Base-by-base conservation (phyloP, 1,284 basidiomycete genomes). In the Cutaneotrichosporon mucoides region DNA sequence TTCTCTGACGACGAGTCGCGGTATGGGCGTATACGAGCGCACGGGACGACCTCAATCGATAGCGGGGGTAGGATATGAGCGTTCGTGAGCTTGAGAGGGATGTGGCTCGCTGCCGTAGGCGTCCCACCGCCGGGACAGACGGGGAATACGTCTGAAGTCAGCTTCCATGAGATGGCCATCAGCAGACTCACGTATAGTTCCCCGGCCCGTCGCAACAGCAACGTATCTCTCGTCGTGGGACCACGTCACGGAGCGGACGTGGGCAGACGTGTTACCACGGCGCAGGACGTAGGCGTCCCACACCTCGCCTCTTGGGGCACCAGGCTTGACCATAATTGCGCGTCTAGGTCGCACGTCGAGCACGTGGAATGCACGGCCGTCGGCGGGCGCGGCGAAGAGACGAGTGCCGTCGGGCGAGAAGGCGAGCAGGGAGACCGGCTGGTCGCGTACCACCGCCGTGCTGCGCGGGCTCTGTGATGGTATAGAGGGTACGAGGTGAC, bases 91-190 rank as follows among this genome's bases (percentile, higher is more conserved):
- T 77, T 80, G 3, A 82, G 81, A 40, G 83, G 79, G 41, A 86
- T 70, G 77, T 91, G 88, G 57, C 86, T 87, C n/a, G 73, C 69
- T 7, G 83, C 77, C 70, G 88, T 84, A 0, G 87, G 81, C 53
- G 79, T 80, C 3, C 90, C 89, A 1, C 89, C 89, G 57, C 85
- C 85, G 0, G 89, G 88, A 68, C 88, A 87, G 16, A 87, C 80
- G 8, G 88, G 84, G 71, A 89, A 92, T 0, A 92, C 76, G 76
- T 93, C 88, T 44, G 86, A 72, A 0, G 53, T 60, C 16, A 87
- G 49, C 48, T 24, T 13, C 9, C 12, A 55, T 51, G 10, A 37
- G 12, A 9, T 38, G n/a, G 9, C 33, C 11, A 16, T 16, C 5
- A 37, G 24, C 24, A 24, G 24, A 75, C 78, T 74, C 63, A 79